Base-by-base conservation (phyloP, 1,284 basidiomycete genomes). In the Apiotrichum laibachii region DNA sequence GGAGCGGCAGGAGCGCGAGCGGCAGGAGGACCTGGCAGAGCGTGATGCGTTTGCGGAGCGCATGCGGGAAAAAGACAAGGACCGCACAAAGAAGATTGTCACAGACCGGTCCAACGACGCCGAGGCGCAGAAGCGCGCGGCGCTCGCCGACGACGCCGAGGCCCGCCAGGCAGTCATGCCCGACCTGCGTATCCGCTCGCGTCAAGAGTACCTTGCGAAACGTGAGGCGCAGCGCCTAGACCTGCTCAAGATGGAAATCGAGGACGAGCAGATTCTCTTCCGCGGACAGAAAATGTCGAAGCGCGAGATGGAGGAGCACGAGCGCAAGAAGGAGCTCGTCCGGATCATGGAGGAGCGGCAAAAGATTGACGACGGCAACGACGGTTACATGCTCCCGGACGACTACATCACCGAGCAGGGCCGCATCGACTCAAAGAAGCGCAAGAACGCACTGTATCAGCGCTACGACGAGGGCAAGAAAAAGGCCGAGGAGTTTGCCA, bases 381-480 rank as follows among this genome's bases (percentile, higher is more conserved):
- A 96, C 63, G 93, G 93, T 6, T 97, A 97, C 71, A 88, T 89
- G 80, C 83, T 96, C 42, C 94, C 93, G 0, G 93, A 96, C 68
- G 95, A 99, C 79, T 99, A 99, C 72, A 84, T 98, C 69, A 99
- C 95, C 0, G 95, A 97, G 72, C 92, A 97, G 76, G 96, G 96
- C n/a, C 95, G 93, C 77, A 90, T 99, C 62, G 94, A 99, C 83
- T 88, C 87, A 78, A 94, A 96, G 81, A 94, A 92, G 80, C 95
- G 97, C 75, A 87, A 95, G 73, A 88, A 89, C 67, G 93, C 90
- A 0, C 79, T 99, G 52, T 98, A 97, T 75, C 86, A 92, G 68
- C 88, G 96, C 37, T 97, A 97, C 73, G 90, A 95, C 72, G 95
- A 99, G 61, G 88, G 87, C 35, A 81, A 81, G 71, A 95, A 98